Base-by-base conservation (phyloP, 805 yeast species). In the Vanderwaltozyma yarrowii region DNA sequence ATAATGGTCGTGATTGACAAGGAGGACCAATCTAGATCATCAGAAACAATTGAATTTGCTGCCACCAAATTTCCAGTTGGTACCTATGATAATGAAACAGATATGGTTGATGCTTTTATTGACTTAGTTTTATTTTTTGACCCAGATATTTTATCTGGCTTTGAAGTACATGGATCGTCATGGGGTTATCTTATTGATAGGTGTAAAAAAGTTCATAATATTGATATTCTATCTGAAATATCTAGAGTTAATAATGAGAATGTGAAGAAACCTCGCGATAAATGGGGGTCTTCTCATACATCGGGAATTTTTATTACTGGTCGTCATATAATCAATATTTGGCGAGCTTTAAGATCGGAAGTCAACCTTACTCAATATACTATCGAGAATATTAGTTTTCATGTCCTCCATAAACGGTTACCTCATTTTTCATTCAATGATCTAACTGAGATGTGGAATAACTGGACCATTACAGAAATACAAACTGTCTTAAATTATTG, bases 181-280 rank as follows among this genome's bases (percentile, higher is more conserved):
- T 89, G 97, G 97, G 97, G 98, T 0, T 92, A 83, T 50, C 37
- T 88, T 0, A 67, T 83, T 19, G 92, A 83, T 37, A 57, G 98
- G 33, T 69, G 73, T 39, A 54, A 64, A 14, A 43, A 41, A 0
- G 59, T 52, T 2, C 67, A 67, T 49, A 72, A 71, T 2, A 58
- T 70, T 11, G 80, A 84, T 46, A 45, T 86, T 3, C 55, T 71
- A n/a, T 62, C 67, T 0, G 71, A 74, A 31, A 54, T 87, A 1
- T 75, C 95, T 1, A 62, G 95, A 39, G 79, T 79, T 0, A 58
- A 52, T 1, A 48, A 42, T 18, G 70, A 71, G 30, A 64, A 69
- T 25, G 66, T 65, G 30, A 76, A 74, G 25, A 79, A 72, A 49
- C 54, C 68, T 33, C 74, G 76, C 1, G 88, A 81, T 49, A 62